Percentiles rank a stretch among this genome's conserved stretches.
phyloP scores from a whole-genome alignment of 2,329 filamentous ascomycete species.

The Sclerotinia subarctica region DNA sequence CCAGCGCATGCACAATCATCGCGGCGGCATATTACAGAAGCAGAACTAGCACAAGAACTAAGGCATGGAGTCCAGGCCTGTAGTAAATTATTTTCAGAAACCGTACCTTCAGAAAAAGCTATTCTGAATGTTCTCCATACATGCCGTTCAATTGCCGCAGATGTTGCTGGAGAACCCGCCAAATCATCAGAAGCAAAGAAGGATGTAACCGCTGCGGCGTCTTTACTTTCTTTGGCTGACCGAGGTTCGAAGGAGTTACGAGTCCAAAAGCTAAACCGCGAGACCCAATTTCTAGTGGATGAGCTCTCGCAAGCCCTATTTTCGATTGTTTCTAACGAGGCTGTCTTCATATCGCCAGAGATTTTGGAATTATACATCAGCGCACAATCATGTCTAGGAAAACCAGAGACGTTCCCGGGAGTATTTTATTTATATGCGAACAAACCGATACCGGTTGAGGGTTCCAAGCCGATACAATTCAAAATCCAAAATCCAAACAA shows the following conservation, averaged over 20 bases:
- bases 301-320: constrained; percentile 61
- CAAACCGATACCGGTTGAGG: constrained; percentile 69
- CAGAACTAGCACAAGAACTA: constrained; percentile 29
- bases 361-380: constrained; percentile 73
- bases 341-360: constrained; percentile 74
- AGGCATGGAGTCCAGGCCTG: constrained; percentile 27
- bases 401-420: constrained; percentile 72
- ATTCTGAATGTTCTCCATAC: constrained; percentile 24
- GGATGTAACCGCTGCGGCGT: constrained; percentile 47
- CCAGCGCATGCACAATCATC: constrained; percentile 1
- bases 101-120: constrained; percentile 31
- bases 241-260: constrained; percentile 24
- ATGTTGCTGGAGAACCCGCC: constrained; percentile 30
- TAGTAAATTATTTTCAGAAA: constrained; percentile 29
- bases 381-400: constrained; percentile 69
- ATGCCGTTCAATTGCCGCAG: constrained; percentile 31
- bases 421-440: constrained; percentile 79
- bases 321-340: constrained; percentile 66
- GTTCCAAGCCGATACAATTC: constrained; percentile 58
- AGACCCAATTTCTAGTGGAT: constrained; percentile 39
- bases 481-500: constrained; percentile 63
- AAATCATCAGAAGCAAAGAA: constrained; percentile 24
- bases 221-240: constrained; percentile 48
- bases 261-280: constrained; percentile 24
- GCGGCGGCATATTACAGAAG: constrained; percentile 21